phyloP scores from a whole-genome alignment of 2,329 filamentous ascomycete genomes.

The Colletotrichum liaoningense region DNA sequence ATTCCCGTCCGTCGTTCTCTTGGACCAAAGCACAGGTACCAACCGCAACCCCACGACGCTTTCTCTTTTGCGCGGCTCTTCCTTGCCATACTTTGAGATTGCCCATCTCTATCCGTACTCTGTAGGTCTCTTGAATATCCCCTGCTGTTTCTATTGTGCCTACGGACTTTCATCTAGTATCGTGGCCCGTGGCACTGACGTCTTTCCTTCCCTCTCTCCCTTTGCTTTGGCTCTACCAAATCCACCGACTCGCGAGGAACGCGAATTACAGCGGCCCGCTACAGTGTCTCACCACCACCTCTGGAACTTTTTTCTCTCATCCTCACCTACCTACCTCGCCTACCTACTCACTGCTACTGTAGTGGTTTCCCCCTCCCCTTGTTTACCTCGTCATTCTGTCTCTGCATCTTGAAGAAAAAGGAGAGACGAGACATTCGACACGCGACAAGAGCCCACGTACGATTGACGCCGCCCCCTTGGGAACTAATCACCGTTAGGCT shows the following conservation, averaged over 20 bases:
- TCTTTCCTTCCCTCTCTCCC: background rate
- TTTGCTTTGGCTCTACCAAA: background rate
- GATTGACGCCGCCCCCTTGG: slow-evolving; percentile 8
- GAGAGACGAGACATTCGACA: slow-evolving; percentile 13
- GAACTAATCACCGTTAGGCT: slow-evolving; percentile 29
- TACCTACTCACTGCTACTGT: too few relatives aligned
- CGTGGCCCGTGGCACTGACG: background rate
- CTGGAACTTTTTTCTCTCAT: background rate
- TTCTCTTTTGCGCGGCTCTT: background rate
- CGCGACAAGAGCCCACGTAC: slow-evolving; percentile 12
- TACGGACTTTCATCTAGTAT: background rate
- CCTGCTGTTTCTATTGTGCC: background rate
- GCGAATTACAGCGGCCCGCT: slow-evolving; percentile 12
- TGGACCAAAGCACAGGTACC: background rate
- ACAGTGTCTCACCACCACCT: slow-evolving; percentile 16
- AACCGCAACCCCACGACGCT: background rate
- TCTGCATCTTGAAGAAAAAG: slow-evolving; percentile 23
- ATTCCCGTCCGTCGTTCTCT: background rate
- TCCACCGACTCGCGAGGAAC: background rate
- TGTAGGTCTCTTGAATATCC: background rate
- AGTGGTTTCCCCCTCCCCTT: background rate
- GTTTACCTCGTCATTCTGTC: background rate
- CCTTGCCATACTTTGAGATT: background rate
- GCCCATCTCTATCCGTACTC: background rate
- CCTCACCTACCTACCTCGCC: background rate